Base-by-base conservation (phyloP, 352 stramenopile genomes). In the Albugo candida region DNA sequence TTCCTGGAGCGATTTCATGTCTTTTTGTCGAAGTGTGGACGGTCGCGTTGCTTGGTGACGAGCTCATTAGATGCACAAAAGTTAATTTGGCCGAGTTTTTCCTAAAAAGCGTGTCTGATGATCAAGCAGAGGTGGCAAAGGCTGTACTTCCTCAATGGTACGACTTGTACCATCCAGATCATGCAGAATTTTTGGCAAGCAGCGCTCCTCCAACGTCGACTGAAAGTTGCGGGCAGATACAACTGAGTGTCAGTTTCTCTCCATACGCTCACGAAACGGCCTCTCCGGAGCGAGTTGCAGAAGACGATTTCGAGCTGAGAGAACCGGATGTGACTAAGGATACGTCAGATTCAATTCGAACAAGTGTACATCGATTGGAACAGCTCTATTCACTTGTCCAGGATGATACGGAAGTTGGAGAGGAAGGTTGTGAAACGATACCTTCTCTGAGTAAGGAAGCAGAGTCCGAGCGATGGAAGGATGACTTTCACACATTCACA, bases 211-310 rank as follows among this genome's bases (percentile, higher is more conserved):
- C 35, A 24, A 47, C n/a, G 21, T 19, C 36, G 18, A 41, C 5
- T 36, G 47, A 21, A 38, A 14, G 27, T 17, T 83, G 70, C 48
- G 77, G 73, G 0, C 54, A 63, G 14, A 51, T 89, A 46, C 73
- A 89, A 59, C 64, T 89, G 3, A 89, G 76, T 45, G 77, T 89
- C 44, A 78, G 65, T 45, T 89, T 89, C 41, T 54, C 70, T 38
- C 61, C 76, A 11, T 82, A 81, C 49, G 67, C 51, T 2, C 67
- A 85, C 21, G 59, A 76, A 13, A 50, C 24, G 24, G 8, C 24
- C 8, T 31, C 24, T n/a, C n/a, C n/a, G 3, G 24, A 31, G 24
- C 24, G 24, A 31, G 24, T 68, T 21, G 60, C 43, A 3, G 63
- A 78, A 35, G 53, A 63, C 41, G 53, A 63, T 43, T 55, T 45